phyloP scores from a whole-genome alignment of 805 yeast species.

The Candida ficus region DNA sequence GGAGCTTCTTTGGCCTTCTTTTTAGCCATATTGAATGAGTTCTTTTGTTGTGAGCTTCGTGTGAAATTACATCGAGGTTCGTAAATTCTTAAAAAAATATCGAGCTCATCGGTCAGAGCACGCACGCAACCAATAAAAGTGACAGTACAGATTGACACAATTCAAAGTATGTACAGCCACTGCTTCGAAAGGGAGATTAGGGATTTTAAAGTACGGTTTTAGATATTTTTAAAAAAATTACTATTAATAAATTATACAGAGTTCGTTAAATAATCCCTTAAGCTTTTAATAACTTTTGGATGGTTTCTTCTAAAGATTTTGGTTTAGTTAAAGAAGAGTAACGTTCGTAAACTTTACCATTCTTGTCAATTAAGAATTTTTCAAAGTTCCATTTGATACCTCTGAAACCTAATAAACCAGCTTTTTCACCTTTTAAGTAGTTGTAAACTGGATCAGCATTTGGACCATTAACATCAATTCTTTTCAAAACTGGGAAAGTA shows the following conservation, averaged over 20 bases:
- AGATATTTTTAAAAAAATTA: not conserved
- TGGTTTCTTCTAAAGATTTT: slow-evolving; percentile 45
- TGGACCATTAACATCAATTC: slow-evolving; percentile 85
- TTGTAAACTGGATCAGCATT: slow-evolving; percentile 75
- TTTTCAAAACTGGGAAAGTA: slow-evolving; percentile 80
- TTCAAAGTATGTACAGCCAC: no score
- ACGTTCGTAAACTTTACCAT: slow-evolving; percentile 62
- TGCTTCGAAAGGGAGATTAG: no score
- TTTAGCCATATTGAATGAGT: slow-evolving; percentile 1
- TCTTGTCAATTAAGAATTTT: slow-evolving; percentile 55
- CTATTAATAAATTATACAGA: not conserved
- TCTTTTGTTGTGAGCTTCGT: not conserved
- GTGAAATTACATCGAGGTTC: not conserved
- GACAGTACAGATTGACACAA: no score
- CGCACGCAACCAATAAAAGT: no score
- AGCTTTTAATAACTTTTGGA: slow-evolving; percentile 49
- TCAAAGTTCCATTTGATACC: slow-evolving; percentile 80
- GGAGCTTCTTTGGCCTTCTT: slow-evolving; percentile 3
- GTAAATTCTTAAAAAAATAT: not conserved
- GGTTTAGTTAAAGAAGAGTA: slow-evolving; percentile 71
- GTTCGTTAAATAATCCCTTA: not conserved
- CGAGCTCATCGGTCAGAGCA: slow-evolving; percentile 4
- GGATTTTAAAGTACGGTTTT: not conserved
- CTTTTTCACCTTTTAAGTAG: slow-evolving; percentile 65
- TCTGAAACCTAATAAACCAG: slow-evolving; percentile 58